A percentile compares a stretch with the other conserved stretches of the same genome.
phyloP scores from a whole-genome alignment of 768 basidiomycete genomes.

The Asterophora lycoperdoides region DNA sequence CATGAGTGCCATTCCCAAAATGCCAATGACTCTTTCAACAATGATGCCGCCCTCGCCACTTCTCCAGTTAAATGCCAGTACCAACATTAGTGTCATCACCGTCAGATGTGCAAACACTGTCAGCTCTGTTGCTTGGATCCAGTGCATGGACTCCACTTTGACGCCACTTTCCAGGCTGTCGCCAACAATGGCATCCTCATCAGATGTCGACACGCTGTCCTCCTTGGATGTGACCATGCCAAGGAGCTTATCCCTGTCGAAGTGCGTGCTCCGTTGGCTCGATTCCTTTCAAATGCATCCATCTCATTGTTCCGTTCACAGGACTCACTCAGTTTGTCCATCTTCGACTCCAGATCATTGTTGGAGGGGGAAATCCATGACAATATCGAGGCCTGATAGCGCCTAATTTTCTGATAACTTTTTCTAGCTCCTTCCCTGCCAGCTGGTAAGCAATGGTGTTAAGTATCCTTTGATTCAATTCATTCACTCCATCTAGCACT shows the following conservation, averaged over 20 bases:
- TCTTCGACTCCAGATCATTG: conserved; percentile 32
- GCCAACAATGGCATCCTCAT: conserved; percentile 4
- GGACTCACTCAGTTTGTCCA: conserved; percentile 38
- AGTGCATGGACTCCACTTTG: neutral
- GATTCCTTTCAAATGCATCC: conserved; percentile 25
- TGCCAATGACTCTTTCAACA: conserved; percentile 27
- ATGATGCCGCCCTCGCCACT: conserved; percentile 29
- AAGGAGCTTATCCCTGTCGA: conserved; percentile 10
- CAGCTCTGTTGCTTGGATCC: conserved; percentile 21
- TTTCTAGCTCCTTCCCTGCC: too few relatives aligned
- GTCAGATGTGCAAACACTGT: conserved; percentile 30
- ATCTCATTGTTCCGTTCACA: conserved; percentile 35
- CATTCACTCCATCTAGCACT: too few relatives aligned
- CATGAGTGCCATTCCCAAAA: conserved; percentile 43
- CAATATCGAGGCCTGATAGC: conserved; percentile 39
- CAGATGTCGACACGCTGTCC: conserved; percentile 6
- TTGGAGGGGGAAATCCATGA: conserved; percentile 24
- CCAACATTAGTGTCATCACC: conserved; percentile 31
- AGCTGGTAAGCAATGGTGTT: too few relatives aligned
- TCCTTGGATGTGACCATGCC: conserved; percentile 10
- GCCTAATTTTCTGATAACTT: conserved; percentile 57
- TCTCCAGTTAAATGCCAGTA: conserved; percentile 35
- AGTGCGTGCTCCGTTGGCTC: conserved; percentile 16
- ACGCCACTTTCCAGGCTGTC: conserved; percentile 9
- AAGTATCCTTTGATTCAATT: too few relatives aligned